A percentile compares a stretch with the other conserved stretches of the same genome.
Evolutionary conservation across 164 flowering plant genomes (phyloP).

Genomic region (Malania oleifera): DNA sequence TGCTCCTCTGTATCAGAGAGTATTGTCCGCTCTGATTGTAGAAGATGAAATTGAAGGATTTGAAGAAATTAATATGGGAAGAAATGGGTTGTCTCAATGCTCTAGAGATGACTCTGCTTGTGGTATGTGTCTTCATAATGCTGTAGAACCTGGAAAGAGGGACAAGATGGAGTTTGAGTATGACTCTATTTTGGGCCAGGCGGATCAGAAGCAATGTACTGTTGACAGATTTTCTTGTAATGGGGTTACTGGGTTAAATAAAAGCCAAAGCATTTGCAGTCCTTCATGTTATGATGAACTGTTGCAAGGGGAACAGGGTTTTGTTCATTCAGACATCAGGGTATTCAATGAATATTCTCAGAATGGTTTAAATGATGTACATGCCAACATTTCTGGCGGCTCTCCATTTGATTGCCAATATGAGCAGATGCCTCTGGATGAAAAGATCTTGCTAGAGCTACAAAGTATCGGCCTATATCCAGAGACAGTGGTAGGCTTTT

Average conservation of each 20-base stretch:
- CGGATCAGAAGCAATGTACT: slow-evolving; percentile 19
- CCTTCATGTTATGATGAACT: slow-evolving; percentile 28
- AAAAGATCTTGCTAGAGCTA: slow-evolving; percentile 65
- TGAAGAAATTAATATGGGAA: slow-evolving; percentile 35
- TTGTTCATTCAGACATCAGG: slow-evolving; percentile 30
- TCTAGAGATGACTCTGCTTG: slow-evolving; percentile 30
- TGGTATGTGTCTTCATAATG: slow-evolving; percentile 22
- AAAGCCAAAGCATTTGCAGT: slow-evolving; percentile 21
- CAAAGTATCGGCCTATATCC: slow-evolving; percentile 71
- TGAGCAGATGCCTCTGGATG: slow-evolving; percentile 57
- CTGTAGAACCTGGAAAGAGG: slow-evolving; percentile 25
- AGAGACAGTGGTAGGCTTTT: slow-evolving; percentile 65
- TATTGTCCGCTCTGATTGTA: slow-evolving; percentile 69
- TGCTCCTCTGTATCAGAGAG: slow-evolving; percentile 72
- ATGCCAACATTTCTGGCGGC: slow-evolving; percentile 20
- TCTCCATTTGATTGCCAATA: slow-evolving; percentile 42
- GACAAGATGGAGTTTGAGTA: slow-evolving; percentile 29
- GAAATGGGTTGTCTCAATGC: slow-evolving; percentile 26
- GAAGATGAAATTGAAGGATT: slow-evolving; percentile 66
- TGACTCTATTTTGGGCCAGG: slow-evolving; percentile 28
- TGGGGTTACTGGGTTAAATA: slow-evolving; percentile 37
- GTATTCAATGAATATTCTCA: slow-evolving; percentile 21
- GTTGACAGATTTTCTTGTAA: slow-evolving; percentile 37
- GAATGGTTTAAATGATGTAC: slow-evolving; percentile 25
- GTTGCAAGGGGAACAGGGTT: slow-evolving; percentile 32